Evolutionary conservation across 306 rosid genomes (phyloP), one percentile per base, ranked within the genome.

Genomic region (Echinosophora koreensis): DNA sequence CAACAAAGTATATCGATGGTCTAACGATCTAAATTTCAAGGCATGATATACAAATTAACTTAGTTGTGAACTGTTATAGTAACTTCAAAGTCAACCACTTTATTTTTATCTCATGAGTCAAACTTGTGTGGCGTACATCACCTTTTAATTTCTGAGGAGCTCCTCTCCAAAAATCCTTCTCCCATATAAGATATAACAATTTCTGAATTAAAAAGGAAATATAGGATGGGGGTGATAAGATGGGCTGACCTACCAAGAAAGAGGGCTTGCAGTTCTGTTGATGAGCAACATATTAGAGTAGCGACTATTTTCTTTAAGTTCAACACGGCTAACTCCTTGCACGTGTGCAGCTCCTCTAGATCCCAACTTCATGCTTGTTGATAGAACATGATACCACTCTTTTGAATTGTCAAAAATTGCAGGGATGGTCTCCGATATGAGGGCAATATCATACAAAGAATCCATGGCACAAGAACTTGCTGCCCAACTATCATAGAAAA

Each of bases 261-360:
- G 97, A 66, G 86, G 96, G 87, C 91, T 91, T 37, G 98, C 93
- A 60, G 97, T 91, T 84, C 98, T 89, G 92, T 96, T 96, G 78
- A 96, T 85, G 35, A 96, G 91, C 85, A 92, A 79, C 70, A 92
- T 77, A 87, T 86, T 80, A n/a, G 90, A 86, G 77, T 88, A 96
- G 42, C 5, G 89, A 62, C 52, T 85, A 57, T 85, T 82, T 74
- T 90, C 88, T 80, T 84, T 89, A 58, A 96, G 96, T 58, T 91
- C 82, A 16, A 77, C 56, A 44, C 91, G 96, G 78, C 65, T 85
- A 81, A 91, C 76, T 78, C 82, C 85, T 55, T 80, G 85, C 61
- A 92, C 94, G 15, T 96, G 88, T 7, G 90, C 90, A 75, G 84
- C 84, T 75, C 93, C 97, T 82, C 96, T 88, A 27, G 73, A 84